Base-by-base conservation (phyloP, 257 asterid genomes). In the Buddleja alternifolia region DNA sequence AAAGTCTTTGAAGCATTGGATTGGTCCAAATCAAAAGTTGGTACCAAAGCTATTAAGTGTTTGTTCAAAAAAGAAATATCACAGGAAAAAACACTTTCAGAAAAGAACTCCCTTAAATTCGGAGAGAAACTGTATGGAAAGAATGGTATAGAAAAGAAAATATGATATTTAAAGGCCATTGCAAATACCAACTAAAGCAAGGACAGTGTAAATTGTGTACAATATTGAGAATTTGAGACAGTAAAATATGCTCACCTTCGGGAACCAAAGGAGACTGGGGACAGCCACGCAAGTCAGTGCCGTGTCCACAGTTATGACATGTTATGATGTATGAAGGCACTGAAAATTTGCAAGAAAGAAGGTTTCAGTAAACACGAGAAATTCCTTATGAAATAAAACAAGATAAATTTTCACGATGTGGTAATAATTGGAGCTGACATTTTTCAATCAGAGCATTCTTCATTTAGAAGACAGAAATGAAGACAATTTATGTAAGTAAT, bases 231-330 rank as follows among this genome's bases (percentile, higher is more conserved):
- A 63, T 14, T 48, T 42, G 20, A 48, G 56, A 69, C 8, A 10
- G 20, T 41, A 53, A 44, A 60, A 73, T 36, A 23, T 21, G 34
- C 73, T 20, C 78, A 93, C 99, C 99, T 89, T 84, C 90, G 47
- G 81, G 85, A 60, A 75, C 75, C 80, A 87, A 75, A 64, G 90
- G 99, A 70, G 96, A 85, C 76, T 93, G 99, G 52, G 99, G 97
- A 65, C 99, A 93, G 48, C 99, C 99, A 0, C 96, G 95, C 84
- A 93, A 51, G 80, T 93, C 97, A 25, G 92, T 79, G 70, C 99
- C 97, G 46, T 93, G 99, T 75, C 99, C 97, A 79, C 99, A 93
- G 75, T 93, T 93, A 70, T 88, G 88, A 58, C 99, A 93, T 60
- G 84, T 77, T 54, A 89, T 78, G 74, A 82, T 77, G 85, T 74